Conservation (phyloP, 2,329 filamentous ascomycete species). For the Exophiala lecanii-corni region DNA sequence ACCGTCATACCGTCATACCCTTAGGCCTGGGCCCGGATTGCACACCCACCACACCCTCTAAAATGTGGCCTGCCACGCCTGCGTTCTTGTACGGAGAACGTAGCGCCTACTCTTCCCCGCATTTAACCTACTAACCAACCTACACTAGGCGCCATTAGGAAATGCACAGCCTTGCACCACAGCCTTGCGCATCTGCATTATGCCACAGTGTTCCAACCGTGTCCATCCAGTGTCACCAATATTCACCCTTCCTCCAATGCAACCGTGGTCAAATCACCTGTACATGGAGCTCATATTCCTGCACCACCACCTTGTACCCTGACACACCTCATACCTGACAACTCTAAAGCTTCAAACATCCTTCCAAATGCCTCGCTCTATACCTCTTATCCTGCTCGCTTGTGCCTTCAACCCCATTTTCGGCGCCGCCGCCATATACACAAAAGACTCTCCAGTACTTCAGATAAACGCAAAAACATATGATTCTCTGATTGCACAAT, state of each 20-base stretch:
- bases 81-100: no score
- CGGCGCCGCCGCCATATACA: constrained; percentile 70
- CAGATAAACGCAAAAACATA: constrained; percentile 77
- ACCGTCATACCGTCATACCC: no score
- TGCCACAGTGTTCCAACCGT: constrained; percentile 18
- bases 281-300: constrained; percentile 7
- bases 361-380: constrained; percentile 12
- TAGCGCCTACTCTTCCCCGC: no score
- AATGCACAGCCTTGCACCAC: neutral
- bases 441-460: constrained; percentile 80
- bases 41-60: no score
- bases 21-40: no score
- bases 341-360: neutral
- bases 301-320: constrained; percentile 22
- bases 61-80: no score
- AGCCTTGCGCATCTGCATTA: no score
- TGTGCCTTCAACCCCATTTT: constrained; percentile 50
- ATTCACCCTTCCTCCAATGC: constrained; percentile 1
- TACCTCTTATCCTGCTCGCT: constrained; percentile 3
- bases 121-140: no score
- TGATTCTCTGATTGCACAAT: constrained; percentile 75
- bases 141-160: no score
- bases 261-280: constrained; percentile 7
- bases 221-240: neutral
- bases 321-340: constrained; percentile 1